A percentile compares a stretch with the other conserved stretches of the same genome.
phyloP scores from a whole-genome alignment of 192 early-diverging fungal genomes.

The Coemansia furcata region DNA sequence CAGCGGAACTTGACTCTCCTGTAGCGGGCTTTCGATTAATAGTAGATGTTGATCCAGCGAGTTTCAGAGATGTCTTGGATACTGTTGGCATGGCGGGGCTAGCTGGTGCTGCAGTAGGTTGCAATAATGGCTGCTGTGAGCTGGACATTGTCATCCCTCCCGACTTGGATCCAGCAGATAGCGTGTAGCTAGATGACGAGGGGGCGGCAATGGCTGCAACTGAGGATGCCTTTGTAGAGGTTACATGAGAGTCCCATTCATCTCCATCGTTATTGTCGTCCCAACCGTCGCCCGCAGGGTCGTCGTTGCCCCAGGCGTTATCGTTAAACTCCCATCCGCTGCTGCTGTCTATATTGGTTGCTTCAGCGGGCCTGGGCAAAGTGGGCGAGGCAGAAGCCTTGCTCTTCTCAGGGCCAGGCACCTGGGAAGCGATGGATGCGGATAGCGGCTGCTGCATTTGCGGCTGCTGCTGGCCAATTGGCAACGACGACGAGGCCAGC shows the following conservation, averaged over 20 bases:
- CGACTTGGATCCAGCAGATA: background rate
- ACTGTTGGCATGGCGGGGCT: background rate
- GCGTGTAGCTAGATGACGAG: background rate
- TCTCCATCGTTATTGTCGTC: constrained; percentile 17
- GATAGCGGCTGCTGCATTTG: constrained; percentile 9
- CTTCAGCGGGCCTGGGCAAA: background rate
- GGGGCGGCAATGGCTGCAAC: background rate
- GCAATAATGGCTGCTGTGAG: background rate
- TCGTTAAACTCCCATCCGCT: constrained; percentile 44
- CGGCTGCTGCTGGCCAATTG: constrained; percentile 13
- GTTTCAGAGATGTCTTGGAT: constrained; percentile 12
- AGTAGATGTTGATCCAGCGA: constrained; percentile 8
- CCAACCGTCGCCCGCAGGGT: constrained; percentile 11
- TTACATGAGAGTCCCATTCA: constrained; percentile 17
- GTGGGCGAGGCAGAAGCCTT: background rate
- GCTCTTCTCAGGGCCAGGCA: background rate
- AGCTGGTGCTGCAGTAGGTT: background rate
- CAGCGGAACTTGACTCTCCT: background rate
- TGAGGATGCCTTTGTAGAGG: background rate
- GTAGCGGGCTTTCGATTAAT: background rate
- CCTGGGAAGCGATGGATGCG: background rate
- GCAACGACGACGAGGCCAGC: constrained; percentile 30
- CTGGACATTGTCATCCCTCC: constrained; percentile 23
- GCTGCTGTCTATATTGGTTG: background rate
- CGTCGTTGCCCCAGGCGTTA: constrained; percentile 7